phyloP scores from a whole-genome alignment of 345 rosid genomes.

The Anacardium occidentale region DNA sequence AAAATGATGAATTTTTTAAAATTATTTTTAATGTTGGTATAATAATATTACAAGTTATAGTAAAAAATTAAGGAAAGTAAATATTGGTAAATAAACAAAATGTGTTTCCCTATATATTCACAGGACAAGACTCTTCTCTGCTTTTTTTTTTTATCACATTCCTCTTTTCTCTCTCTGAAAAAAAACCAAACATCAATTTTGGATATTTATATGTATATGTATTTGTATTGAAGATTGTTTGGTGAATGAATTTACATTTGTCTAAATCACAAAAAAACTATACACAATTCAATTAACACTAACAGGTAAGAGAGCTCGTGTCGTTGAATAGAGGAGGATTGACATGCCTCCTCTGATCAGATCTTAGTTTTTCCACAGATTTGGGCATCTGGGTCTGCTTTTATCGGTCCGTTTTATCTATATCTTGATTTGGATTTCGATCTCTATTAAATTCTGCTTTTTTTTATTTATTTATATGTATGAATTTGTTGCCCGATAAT shows the following conservation, averaged over 20 bases:
- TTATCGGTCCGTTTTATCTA: slow-evolving; percentile 61
- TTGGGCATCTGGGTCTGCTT: slow-evolving; percentile 63
- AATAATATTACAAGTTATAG: no score
- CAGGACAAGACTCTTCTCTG: slow-evolving; percentile 24
- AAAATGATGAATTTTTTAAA: no score
- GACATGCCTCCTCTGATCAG: slow-evolving; percentile 73
- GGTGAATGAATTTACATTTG: slow-evolving; percentile 47
- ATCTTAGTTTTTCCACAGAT: slow-evolving; percentile 66
- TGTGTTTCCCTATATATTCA: slow-evolving; percentile 40
- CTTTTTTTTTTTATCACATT: slow-evolving; percentile 14
- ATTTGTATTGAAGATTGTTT: slow-evolving; percentile 25
- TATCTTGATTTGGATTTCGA: slow-evolving; percentile 48
- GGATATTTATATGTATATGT: slow-evolving; percentile 1
- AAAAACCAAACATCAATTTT: not conserved
- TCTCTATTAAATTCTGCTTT: slow-evolving; percentile 29
- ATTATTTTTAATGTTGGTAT: no score
- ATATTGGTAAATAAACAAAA: slow-evolving; percentile 1
- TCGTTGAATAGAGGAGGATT: slow-evolving; percentile 52
- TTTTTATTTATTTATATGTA: slow-evolving; percentile 17
- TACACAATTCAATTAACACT: slow-evolving; percentile 24
- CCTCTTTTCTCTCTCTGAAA: slow-evolving; percentile 22
- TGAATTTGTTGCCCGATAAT: slow-evolving; percentile 25
- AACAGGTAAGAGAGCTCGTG: slow-evolving; percentile 19
- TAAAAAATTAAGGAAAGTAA: not conserved
- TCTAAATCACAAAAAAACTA: slow-evolving; percentile 16